Percentiles rank a stretch among this genome's conserved stretches.
Conservation (phyloP, 2,329 filamentous ascomycete genomes). For the Fonsecaea pugnacius region DNA sequence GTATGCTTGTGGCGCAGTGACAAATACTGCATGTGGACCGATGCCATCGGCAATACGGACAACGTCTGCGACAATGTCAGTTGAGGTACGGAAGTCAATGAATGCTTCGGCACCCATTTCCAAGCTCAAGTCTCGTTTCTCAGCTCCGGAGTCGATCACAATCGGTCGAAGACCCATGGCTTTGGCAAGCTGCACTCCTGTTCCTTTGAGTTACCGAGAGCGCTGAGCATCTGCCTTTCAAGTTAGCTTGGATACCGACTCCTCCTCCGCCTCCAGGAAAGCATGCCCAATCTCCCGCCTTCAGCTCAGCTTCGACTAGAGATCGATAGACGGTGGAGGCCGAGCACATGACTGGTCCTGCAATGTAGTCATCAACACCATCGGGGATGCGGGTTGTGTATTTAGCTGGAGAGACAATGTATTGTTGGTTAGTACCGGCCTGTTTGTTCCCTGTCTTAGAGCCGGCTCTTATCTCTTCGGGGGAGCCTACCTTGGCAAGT, state of each 20-base stretch:
- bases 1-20: constrained; percentile 28
- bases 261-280: constrained; percentile 50
- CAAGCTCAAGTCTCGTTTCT: constrained; percentile 41
- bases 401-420: constrained; percentile 44
- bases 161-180: constrained; percentile 52
- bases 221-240: constrained; percentile 3
- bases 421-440: constrained; percentile 50
- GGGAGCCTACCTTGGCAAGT: background rate
- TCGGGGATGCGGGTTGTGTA: constrained; percentile 44
- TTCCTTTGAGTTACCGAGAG: constrained; percentile 42
- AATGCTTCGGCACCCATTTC: constrained; percentile 47
- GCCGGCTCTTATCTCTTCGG: background rate
- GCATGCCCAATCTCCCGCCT: constrained; percentile 28
- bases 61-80: constrained; percentile 29
- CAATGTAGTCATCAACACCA: constrained; percentile 43
- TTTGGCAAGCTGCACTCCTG: constrained; percentile 40
- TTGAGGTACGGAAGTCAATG: constrained; percentile 42
- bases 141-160: constrained; percentile 46
- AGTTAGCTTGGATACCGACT: constrained; percentile 23
- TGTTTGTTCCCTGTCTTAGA: background rate
- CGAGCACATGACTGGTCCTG: constrained; percentile 50
- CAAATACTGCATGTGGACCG: constrained; percentile 27
- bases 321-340: constrained; percentile 52
- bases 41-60: constrained; percentile 27
- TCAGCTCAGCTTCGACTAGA: constrained; percentile 29